Conservation (phyloP, 192 early-diverging fungal species). For the Entrophospora sp. region DNA sequence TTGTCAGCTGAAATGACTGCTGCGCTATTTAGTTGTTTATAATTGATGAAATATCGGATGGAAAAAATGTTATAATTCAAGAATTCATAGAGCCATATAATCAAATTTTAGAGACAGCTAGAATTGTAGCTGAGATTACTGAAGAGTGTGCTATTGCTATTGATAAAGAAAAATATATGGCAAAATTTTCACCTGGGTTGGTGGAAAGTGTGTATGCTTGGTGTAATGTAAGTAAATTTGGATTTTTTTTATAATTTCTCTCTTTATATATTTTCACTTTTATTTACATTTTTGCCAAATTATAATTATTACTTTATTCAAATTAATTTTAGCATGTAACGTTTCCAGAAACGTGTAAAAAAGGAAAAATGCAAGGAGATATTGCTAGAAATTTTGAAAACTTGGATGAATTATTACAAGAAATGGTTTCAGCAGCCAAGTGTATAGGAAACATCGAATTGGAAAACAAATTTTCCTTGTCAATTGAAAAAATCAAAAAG, state of each 20-base stretch:
- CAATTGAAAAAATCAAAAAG: conserved; percentile 83
- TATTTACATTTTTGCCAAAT: not conserved
- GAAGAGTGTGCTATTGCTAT: conserved; percentile 80
- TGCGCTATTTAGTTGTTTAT: conserved; percentile 83
- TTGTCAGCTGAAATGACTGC: conserved; percentile 72
- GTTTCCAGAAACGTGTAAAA: conserved; percentile 89
- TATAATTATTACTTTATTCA: too few relatives aligned
- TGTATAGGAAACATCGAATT: conserved; percentile 90
- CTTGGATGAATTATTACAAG: conserved; percentile 82
- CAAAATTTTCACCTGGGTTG: conserved; percentile 73
- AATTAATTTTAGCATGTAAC: conserved; percentile 61
- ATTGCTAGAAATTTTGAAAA: conserved; percentile 82
- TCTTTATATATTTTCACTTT: not conserved
- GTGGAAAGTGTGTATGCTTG: conserved; percentile 95
- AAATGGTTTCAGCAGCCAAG: conserved; percentile 86
- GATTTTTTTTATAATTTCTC: not conserved
- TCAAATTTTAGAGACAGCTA: conserved; percentile 75
- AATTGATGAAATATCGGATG: conserved; percentile 67
- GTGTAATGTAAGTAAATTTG: conserved; percentile 54
- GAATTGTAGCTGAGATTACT: conserved; percentile 76
- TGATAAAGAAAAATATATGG: conserved; percentile 84
- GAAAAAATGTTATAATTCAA: conserved; percentile 41
- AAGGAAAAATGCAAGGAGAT: conserved; percentile 88
- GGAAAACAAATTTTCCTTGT: conserved; percentile 89
- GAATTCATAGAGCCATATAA: conserved; percentile 72